phyloP scores from a whole-genome alignment of 371 early-diverging fungal genomes.

The Parasitella parasitica region DNA sequence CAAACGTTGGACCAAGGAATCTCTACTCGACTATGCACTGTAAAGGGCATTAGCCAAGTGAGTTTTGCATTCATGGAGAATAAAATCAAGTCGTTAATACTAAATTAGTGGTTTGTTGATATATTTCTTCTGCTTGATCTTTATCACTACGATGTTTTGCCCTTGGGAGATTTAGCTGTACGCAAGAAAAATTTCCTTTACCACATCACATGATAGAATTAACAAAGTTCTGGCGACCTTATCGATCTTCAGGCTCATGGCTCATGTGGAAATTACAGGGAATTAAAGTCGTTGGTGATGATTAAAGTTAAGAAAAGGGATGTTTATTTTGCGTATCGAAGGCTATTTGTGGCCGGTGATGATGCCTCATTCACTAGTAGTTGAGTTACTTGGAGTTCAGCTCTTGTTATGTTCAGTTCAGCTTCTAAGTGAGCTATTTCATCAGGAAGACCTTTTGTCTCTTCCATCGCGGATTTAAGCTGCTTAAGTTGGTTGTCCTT shows the following conservation, averaged over 20 bases:
- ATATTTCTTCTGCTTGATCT: slow-evolving; percentile 58
- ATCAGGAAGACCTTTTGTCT: slow-evolving; percentile 26
- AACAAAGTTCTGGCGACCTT: slow-evolving; percentile 53
- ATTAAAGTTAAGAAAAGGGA: neutral
- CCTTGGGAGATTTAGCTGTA: slow-evolving; percentile 54
- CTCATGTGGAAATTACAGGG: slow-evolving; percentile 52
- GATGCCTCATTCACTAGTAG: slow-evolving; percentile 10
- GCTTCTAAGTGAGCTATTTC: slow-evolving; percentile 40
- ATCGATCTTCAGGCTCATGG: slow-evolving; percentile 48
- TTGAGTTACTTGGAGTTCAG: slow-evolving; percentile 36
- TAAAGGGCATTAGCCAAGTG: slow-evolving; percentile 59
- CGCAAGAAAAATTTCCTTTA: slow-evolving; percentile 39
- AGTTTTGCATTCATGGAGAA: slow-evolving; percentile 21
- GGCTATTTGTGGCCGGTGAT: neutral
- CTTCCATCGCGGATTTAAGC: slow-evolving; percentile 16
- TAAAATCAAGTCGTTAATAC: too few relatives aligned
- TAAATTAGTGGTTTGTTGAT: slow-evolving; percentile 47
- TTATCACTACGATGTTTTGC: slow-evolving; percentile 55
- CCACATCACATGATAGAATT: slow-evolving; percentile 45
- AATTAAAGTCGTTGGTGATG: slow-evolving; percentile 5
- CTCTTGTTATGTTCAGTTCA: slow-evolving; percentile 38
- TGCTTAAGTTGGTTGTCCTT: slow-evolving; percentile 2
- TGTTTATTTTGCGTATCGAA: neutral
- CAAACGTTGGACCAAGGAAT: slow-evolving; percentile 47
- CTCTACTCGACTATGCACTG: slow-evolving; percentile 35